phyloP scores from a whole-genome alignment of 352 stramenopile species.

The Phytophthora pseudosyringae region DNA sequence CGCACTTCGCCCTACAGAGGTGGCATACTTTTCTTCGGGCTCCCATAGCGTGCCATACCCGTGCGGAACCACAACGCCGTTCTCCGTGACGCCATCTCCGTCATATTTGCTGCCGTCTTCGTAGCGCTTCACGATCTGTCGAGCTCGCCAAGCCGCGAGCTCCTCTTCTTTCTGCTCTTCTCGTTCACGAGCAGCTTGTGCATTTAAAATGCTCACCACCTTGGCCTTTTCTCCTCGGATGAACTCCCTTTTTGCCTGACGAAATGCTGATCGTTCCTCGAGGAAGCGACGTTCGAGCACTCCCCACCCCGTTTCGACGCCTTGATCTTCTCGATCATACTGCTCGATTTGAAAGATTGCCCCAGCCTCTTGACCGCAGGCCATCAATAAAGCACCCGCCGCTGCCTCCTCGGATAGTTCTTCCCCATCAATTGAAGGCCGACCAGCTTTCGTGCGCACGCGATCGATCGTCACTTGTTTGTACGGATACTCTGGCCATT shows the following conservation, averaged over 20 bases:
- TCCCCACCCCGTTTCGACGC: conserved; percentile 22
- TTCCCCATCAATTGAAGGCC: conserved; percentile 14
- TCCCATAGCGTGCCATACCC: conserved; percentile 68
- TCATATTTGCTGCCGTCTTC: conserved; percentile 77
- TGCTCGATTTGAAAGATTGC: conserved; percentile 61
- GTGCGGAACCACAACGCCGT: conserved; percentile 56
- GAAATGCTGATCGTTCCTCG: conserved; percentile 57
- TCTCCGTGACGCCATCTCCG: conserved; percentile 51
- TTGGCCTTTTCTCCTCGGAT: conserved; percentile 49
- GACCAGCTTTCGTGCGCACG: conserved; percentile 44
- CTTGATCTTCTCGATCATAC: conserved; percentile 22
- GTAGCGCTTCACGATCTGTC: conserved; percentile 70
- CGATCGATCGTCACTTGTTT: conserved; percentile 72
- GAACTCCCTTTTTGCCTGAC: conserved; percentile 50
- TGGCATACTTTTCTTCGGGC: conserved; percentile 39
- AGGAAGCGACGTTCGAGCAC: conserved; percentile 49
- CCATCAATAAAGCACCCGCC: conserved; percentile 61
- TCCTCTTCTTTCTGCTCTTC: conserved; percentile 41
- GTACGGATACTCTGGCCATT: conserved; percentile 73
- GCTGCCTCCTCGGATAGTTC: conserved; percentile 45
- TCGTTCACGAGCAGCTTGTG: conserved; percentile 35
- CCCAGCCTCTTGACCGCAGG: conserved; percentile 43
- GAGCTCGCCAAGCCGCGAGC: conserved; percentile 43
- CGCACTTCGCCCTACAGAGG: conserved; percentile 18
- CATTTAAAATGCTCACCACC: conserved; percentile 43